Evolutionary conservation across 2,329 filamentous ascomycete genomes (phyloP).

Genomic region (Albifimbria verrucaria): DNA sequence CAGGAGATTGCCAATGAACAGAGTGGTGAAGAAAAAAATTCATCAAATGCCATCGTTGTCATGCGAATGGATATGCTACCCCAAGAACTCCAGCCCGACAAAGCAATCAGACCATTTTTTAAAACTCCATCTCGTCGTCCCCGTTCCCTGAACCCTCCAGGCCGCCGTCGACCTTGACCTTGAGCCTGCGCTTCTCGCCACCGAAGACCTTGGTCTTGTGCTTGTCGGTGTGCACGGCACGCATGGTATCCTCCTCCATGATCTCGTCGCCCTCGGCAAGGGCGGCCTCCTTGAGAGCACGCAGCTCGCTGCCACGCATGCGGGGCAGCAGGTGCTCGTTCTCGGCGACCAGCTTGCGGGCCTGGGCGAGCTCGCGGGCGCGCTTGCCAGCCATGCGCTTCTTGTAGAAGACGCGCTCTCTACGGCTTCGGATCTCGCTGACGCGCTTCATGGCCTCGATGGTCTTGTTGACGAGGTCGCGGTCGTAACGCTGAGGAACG

Average conservation of each 20-base stretch:
- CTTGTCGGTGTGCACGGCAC: conserved; percentile 7
- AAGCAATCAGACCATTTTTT: too few relatives aligned
- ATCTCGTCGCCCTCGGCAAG: conserved; percentile 32
- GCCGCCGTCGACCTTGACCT: conserved; percentile 33
- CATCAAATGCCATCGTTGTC: too few relatives aligned
- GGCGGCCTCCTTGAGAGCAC: conserved; percentile 40
- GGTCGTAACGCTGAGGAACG: conserved; percentile 92
- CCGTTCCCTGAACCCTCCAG: too few relatives aligned
- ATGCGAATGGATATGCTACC: too few relatives aligned
- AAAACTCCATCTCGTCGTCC: too few relatives aligned
- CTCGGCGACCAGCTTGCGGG: conserved; percentile 84
- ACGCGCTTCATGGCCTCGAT: conserved; percentile 91
- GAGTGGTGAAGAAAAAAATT: too few relatives aligned
- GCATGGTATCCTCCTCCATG: conserved; percentile 20
- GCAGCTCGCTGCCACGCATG: conserved; percentile 61
- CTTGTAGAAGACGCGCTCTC: conserved; percentile 93
- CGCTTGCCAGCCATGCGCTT: conserved; percentile 89
- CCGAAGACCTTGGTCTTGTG: conserved; percentile 38
- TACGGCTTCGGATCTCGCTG: conserved; percentile 74
- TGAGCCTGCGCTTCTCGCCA: conserved; percentile 36
- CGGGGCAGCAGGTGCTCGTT: conserved; percentile 88
- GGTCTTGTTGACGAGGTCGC: conserved; percentile 82
- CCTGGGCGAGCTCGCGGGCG: conserved; percentile 72
- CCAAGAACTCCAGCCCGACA: too few relatives aligned
- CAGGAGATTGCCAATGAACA: too few relatives aligned